Conservation (phyloP, 208 protist genomes). For the Acanthamoeba sp. region DNA sequence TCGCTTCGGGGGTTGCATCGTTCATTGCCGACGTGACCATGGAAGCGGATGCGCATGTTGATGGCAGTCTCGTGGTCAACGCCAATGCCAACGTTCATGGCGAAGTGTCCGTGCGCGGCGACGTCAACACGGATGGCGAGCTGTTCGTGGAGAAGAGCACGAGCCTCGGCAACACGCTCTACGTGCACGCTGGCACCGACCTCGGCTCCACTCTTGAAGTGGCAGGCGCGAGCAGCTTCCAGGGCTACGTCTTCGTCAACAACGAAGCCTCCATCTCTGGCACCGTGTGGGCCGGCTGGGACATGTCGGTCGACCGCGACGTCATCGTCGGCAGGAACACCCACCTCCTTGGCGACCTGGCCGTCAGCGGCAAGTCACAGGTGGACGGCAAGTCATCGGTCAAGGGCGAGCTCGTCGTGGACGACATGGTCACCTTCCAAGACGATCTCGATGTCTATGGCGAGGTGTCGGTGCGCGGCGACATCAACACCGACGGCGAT, state of each 20-base stretch:
- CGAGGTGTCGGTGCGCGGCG: background rate
- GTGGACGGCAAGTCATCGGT: background rate
- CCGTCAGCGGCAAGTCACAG: background rate
- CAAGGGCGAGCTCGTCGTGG: background rate
- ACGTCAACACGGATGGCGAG: background rate
- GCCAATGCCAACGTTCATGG: background rate
- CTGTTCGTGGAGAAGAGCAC: constrained; percentile 16
- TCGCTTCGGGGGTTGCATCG: background rate
- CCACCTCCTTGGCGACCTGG: background rate
- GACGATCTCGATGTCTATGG: background rate
- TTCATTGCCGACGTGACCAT: background rate
- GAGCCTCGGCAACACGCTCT: background rate
- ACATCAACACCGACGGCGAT: background rate
- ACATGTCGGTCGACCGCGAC: background rate
- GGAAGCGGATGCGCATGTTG: background rate
- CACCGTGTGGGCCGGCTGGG: background rate
- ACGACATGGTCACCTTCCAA: background rate
- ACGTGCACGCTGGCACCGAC: too few species aligned
- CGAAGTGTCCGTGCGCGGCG: background rate
- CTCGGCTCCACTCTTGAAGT: background rate
- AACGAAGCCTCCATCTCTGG: background rate
- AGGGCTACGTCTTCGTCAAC: background rate
- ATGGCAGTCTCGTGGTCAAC: background rate
- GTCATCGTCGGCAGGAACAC: background rate
- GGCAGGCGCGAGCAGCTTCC: background rate